Conservation (phyloP, 441 rosid genomes). For the Biscutella auriculata region DNA sequence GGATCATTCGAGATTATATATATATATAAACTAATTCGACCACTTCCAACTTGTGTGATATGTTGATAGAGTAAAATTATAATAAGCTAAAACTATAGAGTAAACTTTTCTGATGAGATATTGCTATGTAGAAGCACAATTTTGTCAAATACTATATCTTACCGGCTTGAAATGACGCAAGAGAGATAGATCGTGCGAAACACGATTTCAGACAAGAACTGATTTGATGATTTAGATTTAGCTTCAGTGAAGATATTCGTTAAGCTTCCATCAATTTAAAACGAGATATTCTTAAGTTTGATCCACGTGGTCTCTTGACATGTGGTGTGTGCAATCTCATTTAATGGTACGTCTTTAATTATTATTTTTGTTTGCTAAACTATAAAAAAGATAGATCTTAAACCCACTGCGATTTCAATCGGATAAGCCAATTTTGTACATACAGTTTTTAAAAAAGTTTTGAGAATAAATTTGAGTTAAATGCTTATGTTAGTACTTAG, state of each 20-base stretch:
- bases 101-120: neutral
- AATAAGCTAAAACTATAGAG: no score
- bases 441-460: no score
- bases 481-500: no score
- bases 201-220: slow-evolving; percentile 14
- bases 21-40: no score
- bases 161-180: slow-evolving; percentile 6
- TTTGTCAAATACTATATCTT: neutral
- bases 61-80: no score
- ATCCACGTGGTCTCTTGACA: neutral
- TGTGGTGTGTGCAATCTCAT: slow-evolving; percentile 3
- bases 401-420: neutral
- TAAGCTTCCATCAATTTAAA: neutral
- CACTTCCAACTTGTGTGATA: no score
- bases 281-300: neutral
- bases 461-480: no score
- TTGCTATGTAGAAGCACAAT: neutral
- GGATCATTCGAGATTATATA: no score
- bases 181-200: slow-evolving; percentile 8
- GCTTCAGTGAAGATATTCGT: neutral
- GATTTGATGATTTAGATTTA: neutral
- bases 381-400: neutral
- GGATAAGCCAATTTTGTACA: no score
- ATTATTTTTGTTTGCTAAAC: neutral
- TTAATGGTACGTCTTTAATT: neutral